A percentile compares a stretch with the other conserved stretches of the same genome.
Conservation (phyloP, 73 alveolate genomes). For the Uronychia setigera region DNA sequence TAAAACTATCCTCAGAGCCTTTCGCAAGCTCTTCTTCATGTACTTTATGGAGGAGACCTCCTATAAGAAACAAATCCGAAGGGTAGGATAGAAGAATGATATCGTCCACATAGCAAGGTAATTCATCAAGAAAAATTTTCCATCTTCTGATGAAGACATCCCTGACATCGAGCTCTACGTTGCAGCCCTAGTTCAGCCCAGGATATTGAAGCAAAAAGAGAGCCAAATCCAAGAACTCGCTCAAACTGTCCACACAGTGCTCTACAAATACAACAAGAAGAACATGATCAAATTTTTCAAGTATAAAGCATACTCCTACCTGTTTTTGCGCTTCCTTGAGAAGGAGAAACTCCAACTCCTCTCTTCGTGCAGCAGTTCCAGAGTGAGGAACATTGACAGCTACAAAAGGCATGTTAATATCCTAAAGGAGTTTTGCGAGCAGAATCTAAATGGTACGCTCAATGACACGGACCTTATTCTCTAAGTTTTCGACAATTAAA, state of each 20-base stretch:
- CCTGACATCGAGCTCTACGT: constrained; percentile 4
- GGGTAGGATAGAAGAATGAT: background rate
- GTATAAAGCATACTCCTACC: constrained; percentile 11
- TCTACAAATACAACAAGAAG: constrained; percentile 29
- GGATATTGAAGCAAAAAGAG: background rate
- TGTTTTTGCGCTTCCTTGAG: background rate
- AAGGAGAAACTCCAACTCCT: background rate
- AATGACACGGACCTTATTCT: no score
- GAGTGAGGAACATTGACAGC: background rate
- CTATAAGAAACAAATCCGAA: constrained; percentile 25
- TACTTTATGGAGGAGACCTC: constrained; percentile 36
- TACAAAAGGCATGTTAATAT: no score
- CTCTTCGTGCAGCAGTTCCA: background rate
- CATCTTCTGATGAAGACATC: background rate
- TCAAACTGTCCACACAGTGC: constrained; percentile 14
- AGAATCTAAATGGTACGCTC: no score
- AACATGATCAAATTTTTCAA: constrained; percentile 14
- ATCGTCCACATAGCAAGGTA: background rate
- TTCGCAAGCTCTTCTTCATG: constrained; percentile 26
- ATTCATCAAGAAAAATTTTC: background rate
- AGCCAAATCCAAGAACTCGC: constrained; percentile 4
- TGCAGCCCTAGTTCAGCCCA: constrained; percentile 24
- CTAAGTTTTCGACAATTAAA: no score
- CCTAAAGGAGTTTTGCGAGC: no score
- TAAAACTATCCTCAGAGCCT: constrained; percentile 46